A percentile compares a stretch with the other conserved stretches of the same genome.
These are phyloP conservation scores for Epichloe hybrida DNA, from an alignment of 2,329 filamentous ascomycete genomes.

Conservation along the genomic window DNA sequence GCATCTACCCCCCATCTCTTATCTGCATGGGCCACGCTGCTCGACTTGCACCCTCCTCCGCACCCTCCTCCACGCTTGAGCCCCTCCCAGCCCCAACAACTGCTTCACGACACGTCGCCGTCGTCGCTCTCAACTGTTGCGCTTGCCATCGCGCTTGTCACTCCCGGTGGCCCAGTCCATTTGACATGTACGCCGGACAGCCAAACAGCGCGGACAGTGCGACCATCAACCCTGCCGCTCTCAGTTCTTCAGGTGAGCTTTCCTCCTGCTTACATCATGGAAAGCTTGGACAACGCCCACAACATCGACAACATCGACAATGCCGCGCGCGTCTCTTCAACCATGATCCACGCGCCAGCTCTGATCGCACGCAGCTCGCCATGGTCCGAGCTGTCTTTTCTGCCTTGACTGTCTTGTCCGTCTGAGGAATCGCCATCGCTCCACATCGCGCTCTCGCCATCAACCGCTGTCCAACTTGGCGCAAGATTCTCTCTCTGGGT, in stretches of 20 bases:
- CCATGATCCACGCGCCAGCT: not conserved
- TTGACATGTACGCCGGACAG: constrained; percentile 26
- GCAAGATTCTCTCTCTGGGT: not conserved
- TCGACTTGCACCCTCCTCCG: constrained; percentile 22
- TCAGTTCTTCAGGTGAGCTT: constrained; percentile 62
- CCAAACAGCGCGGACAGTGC: constrained; percentile 69
- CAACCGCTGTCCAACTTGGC: not conserved
- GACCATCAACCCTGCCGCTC: constrained; percentile 80
- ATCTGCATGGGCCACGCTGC: constrained; percentile 35
- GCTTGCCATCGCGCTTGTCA: constrained; percentile 6
- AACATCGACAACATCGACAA: not conserved
- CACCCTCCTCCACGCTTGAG: constrained; percentile 26
- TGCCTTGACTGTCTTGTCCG: no score
- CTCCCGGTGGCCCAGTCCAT: constrained; percentile 12
- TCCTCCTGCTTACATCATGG: not conserved
- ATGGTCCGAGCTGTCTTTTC: not conserved
- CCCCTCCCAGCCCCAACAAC: constrained; percentile 33
- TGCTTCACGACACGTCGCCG: constrained; percentile 49
- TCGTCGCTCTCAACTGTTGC: constrained; percentile 19
- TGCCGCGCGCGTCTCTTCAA: not conserved
- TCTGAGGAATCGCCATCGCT: not conserved
- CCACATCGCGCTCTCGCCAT: not conserved
- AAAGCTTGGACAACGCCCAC: not conserved
- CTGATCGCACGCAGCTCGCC: not conserved
- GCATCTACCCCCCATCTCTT: constrained; percentile 18